Base-by-base conservation (phyloP, 176 grass and related monocot species). In the Pontederia paniculata region DNA sequence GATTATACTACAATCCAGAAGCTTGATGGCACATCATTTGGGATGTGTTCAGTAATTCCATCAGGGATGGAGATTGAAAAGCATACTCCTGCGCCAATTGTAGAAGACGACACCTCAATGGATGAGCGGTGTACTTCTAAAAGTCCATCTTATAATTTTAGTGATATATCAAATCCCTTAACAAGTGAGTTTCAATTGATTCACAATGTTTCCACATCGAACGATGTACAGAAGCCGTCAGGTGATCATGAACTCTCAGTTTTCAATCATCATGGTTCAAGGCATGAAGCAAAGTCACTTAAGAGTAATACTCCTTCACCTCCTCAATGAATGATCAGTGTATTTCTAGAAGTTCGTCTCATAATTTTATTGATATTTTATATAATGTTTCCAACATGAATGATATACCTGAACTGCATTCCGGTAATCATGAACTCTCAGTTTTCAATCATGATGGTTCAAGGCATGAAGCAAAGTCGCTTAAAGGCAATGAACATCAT, bases 381-480 rank as follows among this genome's bases (percentile, higher is more conserved):
- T n/a, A n/a, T n/a, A n/a, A n/a, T n/a, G n/a, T n/a, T 43, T 43
- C 49, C 7, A 54, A 42, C 45, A 13, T 50, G 55, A 43, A 76
- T 52, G 23, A 44, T 71, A 50, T 57, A 25, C 23, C 11, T 67
- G 42, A 73, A 76, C 16, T 65, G 62, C 12, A 68, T 45, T 21
- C 53, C n/a, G 60, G 50, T 18, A 41, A 67, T 63, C 68, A 69
- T 69, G 53, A 3, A 49, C n/a, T 52, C 9, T 58, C 68, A 60
- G 45, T 61, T 43, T 47, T 60, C 66, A 60, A 21, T 48, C 49
- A 44, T 48, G 14, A 72, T 28, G 18, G 48, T 52, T 67, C 58
- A 2, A 42, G 74, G 57, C 16, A 69, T 73, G 67, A 69, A 9
- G 14, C 76, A 70, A 52, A 63, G 61, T 52, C 25, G 52, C 21